A percentile compares a stretch with the other conserved stretches of the same genome.
Evolutionary conservation across 2,329 filamentous ascomycete species (phyloP).

Genomic region (Annulohypoxylon truncatum): DNA sequence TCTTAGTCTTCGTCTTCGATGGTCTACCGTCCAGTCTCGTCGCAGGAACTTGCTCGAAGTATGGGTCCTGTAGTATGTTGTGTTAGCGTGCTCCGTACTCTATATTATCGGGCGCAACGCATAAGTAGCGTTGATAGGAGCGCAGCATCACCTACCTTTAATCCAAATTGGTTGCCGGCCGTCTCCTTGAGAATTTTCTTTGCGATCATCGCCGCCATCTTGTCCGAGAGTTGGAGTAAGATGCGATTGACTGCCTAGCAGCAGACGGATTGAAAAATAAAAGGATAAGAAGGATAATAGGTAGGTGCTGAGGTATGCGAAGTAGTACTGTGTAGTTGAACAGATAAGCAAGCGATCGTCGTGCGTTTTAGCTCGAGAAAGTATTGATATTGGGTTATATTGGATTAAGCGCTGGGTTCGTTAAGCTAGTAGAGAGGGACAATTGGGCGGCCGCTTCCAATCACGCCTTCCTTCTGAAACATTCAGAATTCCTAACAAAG

Average conservation of each 20-base stretch:
- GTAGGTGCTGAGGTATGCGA: background rate
- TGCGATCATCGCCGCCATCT: conserved; percentile 65
- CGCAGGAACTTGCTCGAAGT: conserved; percentile 84
- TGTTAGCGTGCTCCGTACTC: conserved; percentile 49
- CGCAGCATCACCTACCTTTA: conserved; percentile 59
- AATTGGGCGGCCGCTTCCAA: conserved; percentile 8
- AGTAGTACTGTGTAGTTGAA: conserved; percentile 11
- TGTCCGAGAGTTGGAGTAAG: conserved; percentile 31
- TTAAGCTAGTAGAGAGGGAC: background rate
- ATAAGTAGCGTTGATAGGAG: conserved; percentile 35
- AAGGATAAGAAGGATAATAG: background rate
- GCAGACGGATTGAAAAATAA: background rate
- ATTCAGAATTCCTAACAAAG: conserved; percentile 16
- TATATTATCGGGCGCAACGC: background rate
- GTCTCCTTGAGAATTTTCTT: conserved; percentile 70
- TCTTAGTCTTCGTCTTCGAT: conserved; percentile 76
- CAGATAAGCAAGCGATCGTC: conserved; percentile 4
- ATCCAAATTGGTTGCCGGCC: conserved; percentile 68
- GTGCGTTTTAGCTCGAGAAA: background rate
- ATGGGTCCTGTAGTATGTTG: conserved; percentile 76
- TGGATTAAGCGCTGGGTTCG: conserved; percentile 9
- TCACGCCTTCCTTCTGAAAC: conserved; percentile 21
- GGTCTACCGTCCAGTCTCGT: conserved; percentile 74
- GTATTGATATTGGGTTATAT: conserved; percentile 3
- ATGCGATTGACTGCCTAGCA: background rate